phyloP scores from a whole-genome alignment of 1,284 basidiomycete genomes.

The Malassezia restricta region DNA sequence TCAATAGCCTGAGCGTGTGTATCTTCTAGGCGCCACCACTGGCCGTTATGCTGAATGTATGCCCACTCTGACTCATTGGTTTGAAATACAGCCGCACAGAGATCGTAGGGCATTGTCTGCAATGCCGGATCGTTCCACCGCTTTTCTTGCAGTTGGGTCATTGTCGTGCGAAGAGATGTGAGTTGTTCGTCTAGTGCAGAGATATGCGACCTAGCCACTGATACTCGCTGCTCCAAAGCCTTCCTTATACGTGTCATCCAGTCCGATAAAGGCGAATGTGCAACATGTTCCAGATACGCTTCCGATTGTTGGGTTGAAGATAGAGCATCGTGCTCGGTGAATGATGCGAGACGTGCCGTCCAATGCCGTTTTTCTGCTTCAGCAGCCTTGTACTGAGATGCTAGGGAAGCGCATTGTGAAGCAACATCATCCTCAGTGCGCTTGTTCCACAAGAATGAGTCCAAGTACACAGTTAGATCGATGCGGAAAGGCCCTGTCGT shows the following conservation, averaged over 20 bases:
- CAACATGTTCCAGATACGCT: neutral
- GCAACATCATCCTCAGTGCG: neutral
- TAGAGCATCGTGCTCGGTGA: neutral
- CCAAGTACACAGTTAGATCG: conserved; percentile 2
- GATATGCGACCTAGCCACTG: no score
- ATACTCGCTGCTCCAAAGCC: neutral
- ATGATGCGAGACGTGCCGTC: neutral
- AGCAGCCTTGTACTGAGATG: neutral
- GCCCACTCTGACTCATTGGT: neutral
- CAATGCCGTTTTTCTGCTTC: neutral
- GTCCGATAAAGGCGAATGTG: neutral
- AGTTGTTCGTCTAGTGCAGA: no score
- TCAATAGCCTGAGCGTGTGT: neutral
- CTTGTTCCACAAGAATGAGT: conserved; percentile 9
- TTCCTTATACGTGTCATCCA: neutral
- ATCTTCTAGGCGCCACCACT: conserved; percentile 7
- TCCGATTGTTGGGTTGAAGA: neutral
- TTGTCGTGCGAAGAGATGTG: neutral
- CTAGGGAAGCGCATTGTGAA: no score
- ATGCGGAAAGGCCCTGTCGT: neutral
- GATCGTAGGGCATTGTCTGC: conserved; percentile 2
- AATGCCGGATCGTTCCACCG: neutral
- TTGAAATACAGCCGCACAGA: conserved; percentile 1
- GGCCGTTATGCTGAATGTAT: neutral
- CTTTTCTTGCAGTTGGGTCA: neutral